A percentile compares a stretch with the other conserved stretches of the same genome.
These are phyloP conservation scores for Tetradesmus obliquus DNA, from an alignment of 139 green algal genomes.

Conservation along the genomic window DNA sequence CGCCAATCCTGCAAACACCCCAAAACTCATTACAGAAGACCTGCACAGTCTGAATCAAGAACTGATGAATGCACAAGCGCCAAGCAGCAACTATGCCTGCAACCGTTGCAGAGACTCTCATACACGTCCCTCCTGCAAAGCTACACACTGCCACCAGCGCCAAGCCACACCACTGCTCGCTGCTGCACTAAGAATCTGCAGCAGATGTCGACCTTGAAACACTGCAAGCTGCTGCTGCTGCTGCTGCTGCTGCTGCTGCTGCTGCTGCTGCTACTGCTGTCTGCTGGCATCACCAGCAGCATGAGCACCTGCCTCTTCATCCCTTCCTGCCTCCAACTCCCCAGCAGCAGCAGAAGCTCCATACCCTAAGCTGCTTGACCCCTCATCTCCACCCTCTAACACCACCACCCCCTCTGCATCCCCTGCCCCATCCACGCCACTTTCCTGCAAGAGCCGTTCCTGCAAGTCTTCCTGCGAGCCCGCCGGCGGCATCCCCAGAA, in stretches of 20 bases:
- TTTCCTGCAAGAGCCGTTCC: background rate
- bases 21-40: no score
- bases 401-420: background rate
- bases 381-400: background rate
- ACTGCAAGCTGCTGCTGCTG: background rate
- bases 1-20: no score
- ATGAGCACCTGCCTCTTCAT: background rate
- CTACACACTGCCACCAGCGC: background rate
- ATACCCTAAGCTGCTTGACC: background rate
- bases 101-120: no score
- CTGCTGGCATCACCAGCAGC: background rate
- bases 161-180: background rate
- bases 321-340: background rate
- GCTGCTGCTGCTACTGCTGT: background rate
- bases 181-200: background rate
- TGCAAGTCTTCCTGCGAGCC: background rate
- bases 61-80: no score
- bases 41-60: no score
- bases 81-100: no score
- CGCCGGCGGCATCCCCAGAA: background rate
- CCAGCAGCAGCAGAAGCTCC: background rate
- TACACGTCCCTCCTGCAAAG: no score
- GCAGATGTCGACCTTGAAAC: background rate
- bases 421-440: background rate
- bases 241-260: background rate